Base-by-base conservation (phyloP, 768 basidiomycete species). In the Cystobasidium tubakii region DNA sequence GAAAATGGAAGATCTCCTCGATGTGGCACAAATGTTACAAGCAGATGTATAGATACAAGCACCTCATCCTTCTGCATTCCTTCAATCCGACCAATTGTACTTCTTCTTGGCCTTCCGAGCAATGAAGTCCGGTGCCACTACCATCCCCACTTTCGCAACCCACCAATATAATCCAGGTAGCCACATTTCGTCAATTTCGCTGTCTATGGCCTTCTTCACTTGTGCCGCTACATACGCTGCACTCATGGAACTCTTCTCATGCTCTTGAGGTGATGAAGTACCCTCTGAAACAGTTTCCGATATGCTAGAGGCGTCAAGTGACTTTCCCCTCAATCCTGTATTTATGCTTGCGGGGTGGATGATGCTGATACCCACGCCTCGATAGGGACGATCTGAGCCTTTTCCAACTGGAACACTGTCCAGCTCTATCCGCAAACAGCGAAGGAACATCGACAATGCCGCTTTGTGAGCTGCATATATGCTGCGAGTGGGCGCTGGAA, bases 401-500 rank as follows among this genome's bases (percentile, higher is more conserved):
- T 50, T 50, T 50, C 46, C 46, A 3, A 60, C 57, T 6, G 57
- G 27, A 46, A 71, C 46, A 44, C 39, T 60, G 15, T 71, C 69
- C 12, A 71, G 43, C 63, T 73, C 72, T 23, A 70, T 73, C 19
- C 62, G 36, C 39, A 70, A 42, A 29, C 62, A 44, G 21, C 72
- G 60, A 7, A 64, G 44, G 15, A 63, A 44, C 62, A 73, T 66
- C 9, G 43, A 50, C 29, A 66, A 31, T 7, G 62, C 72, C 6
- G 62, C 64, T 50, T 73, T 73, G 62, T 63, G 21, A 23, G 72
- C 60, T 13, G 43, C 72, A 43, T 73, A 73, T 4, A 73, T 64
- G 23, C 64, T 60, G 25, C 72, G 72, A 12, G 72, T 73, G 23
- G 72, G 72, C 2, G 72, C 72, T 10, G 72, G 72, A n/a, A 73